phyloP scores from a whole-genome alignment of 495 filamentous ascomycete species.

The Penicillium bovifimosum region DNA sequence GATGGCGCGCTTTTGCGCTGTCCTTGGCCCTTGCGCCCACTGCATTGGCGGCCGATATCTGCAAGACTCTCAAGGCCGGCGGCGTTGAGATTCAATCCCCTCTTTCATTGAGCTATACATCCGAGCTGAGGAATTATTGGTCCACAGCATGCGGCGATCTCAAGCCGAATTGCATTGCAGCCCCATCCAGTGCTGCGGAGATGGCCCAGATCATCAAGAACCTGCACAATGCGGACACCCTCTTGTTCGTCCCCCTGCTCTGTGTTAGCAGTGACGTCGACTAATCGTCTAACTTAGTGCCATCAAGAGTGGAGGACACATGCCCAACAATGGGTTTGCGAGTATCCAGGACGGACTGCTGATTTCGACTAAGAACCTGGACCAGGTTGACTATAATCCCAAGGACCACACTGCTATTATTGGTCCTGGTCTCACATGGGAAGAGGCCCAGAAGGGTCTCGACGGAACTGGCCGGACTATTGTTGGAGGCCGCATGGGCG shows the following conservation, averaged over 20 bases:
- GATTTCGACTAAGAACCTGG: constrained; percentile 35
- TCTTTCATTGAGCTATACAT: constrained; percentile 22
- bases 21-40: constrained; percentile 17
- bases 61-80: constrained; percentile 26
- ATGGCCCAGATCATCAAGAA: constrained; percentile 35
- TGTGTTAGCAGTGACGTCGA: neutral
- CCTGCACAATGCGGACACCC: constrained; percentile 31
- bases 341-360: constrained; percentile 39
- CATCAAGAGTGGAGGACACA: constrained; percentile 42
- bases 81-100: constrained; percentile 29
- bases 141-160: constrained; percentile 37
- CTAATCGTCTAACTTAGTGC: constrained; percentile 11
- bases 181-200: constrained; percentile 32
- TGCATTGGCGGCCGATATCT: constrained; percentile 33
- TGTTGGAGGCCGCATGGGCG: constrained; percentile 35
- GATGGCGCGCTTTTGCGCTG: constrained; percentile 21
- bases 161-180: constrained; percentile 37
- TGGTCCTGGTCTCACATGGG: constrained; percentile 39
- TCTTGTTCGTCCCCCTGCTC: constrained; percentile 16
- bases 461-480: constrained; percentile 31
- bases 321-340: constrained; percentile 41
- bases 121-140: constrained; percentile 35
- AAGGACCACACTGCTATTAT: constrained; percentile 33
- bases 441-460: constrained; percentile 32
- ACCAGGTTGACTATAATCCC: constrained; percentile 31